phyloP scores from a whole-genome alignment of 805 yeast species.

The Pichia rugopelliculosa region DNA sequence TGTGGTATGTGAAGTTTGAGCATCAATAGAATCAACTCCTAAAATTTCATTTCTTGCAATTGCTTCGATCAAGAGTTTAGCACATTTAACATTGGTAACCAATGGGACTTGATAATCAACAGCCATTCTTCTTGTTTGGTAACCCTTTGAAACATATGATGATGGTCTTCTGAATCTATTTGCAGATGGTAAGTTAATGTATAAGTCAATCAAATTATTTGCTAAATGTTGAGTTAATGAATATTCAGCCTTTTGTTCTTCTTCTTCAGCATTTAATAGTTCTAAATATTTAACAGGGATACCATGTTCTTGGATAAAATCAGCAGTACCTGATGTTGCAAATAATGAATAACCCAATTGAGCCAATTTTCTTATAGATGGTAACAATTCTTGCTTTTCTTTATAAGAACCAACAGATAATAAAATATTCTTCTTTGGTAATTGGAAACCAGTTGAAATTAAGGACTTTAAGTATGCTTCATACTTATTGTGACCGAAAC shows the following conservation, averaged over 20 bases:
- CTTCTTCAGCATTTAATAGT: slow-evolving; percentile 61
- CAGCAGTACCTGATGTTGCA: slow-evolving; percentile 99
- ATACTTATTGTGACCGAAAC: slow-evolving; percentile 91
- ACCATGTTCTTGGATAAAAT: slow-evolving; percentile 90
- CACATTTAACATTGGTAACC: slow-evolving; percentile 96
- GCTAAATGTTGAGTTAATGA: slow-evolving; percentile 95
- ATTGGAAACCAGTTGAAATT: slow-evolving; percentile 88
- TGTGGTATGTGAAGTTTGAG: slow-evolving; percentile 85
- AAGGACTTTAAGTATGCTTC: slow-evolving; percentile 95
- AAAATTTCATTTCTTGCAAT: slow-evolving; percentile 61
- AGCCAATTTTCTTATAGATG: slow-evolving; percentile 72
- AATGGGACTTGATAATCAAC: slow-evolving; percentile 97
- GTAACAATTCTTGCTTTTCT: slow-evolving; percentile 90
- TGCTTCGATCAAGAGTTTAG: slow-evolving; percentile 94
- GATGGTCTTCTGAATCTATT: slow-evolving; percentile 99
- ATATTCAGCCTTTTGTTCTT: slow-evolving; percentile 82
- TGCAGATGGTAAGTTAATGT: slow-evolving; percentile 93
- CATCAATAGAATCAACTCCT: slow-evolving; percentile 69
- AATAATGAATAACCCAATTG: slow-evolving; percentile 84
- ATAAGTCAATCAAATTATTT: slow-evolving; percentile 90
- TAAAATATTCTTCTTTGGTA: slow-evolving; percentile 91
- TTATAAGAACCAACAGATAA: slow-evolving; percentile 94
- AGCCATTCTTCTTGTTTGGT: slow-evolving; percentile 98
- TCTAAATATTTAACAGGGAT: slow-evolving; percentile 94
- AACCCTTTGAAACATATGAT: slow-evolving; percentile 94